Evolutionary conservation across 2,329 filamentous ascomycete genomes (phyloP).

Genomic region (Myriosclerotinia scirpicola): DNA sequence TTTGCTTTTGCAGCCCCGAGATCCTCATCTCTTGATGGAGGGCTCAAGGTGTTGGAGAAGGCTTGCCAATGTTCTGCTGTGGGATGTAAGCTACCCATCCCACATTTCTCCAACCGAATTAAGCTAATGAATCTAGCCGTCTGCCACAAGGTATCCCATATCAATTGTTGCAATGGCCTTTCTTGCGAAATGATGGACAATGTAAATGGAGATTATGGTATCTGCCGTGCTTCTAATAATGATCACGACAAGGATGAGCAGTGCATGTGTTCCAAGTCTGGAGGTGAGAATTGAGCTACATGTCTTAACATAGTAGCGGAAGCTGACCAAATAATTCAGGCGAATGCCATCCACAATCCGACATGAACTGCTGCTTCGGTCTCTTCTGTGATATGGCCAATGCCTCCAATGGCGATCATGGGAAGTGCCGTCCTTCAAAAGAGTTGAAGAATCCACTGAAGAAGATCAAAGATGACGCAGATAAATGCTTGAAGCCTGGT

Average conservation of each 20-base stretch:
- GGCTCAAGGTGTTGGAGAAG: neutral
- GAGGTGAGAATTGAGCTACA: neutral
- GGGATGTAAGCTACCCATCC: neutral
- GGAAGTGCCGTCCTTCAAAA: neutral
- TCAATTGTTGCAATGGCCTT: conserved; percentile 2
- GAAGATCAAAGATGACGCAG: neutral
- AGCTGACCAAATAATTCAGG: neutral
- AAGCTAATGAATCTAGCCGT: neutral
- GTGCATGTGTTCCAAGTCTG: conserved; percentile 13
- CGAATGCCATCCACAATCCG: neutral
- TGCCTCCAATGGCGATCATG: neutral
- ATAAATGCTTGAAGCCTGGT: neutral
- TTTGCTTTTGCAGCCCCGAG: neutral
- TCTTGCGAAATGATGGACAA: conserved; percentile 3
- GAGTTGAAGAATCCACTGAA: neutral
- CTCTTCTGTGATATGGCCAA: neutral
- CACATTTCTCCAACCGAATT: no score
- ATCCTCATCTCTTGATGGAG: neutral
- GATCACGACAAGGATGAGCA: neutral
- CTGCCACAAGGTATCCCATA: neutral
- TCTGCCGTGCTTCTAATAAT: neutral
- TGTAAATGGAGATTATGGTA: conserved; percentile 3
- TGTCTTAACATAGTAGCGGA: neutral
- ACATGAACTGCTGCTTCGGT: neutral
- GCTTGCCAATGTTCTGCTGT: conserved; percentile 3